Percentiles rank a stretch among this genome's conserved stretches.
phyloP scores from a whole-genome alignment of 2,329 filamentous ascomycete genomes.

The Arthrobotrys entomopaga region DNA sequence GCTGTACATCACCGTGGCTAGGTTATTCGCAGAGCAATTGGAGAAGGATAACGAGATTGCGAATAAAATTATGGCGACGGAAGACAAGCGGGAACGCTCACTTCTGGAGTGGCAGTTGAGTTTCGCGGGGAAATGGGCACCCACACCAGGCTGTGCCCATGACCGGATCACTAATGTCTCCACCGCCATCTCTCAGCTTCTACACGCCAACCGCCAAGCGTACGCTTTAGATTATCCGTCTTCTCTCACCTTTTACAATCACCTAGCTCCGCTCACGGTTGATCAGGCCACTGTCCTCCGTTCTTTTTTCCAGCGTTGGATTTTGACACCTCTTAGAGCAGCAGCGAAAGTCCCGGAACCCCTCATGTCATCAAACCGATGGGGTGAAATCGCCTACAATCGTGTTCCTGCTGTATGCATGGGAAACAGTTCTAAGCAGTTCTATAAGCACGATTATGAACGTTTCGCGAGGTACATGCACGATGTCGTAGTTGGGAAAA shows the following conservation, averaged over 20 bases:
- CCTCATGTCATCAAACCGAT: constrained; percentile 65
- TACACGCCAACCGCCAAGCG: constrained; percentile 44
- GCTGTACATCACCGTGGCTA: constrained; percentile 67
- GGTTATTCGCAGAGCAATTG: constrained; percentile 70
- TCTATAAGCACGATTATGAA: constrained; percentile 66
- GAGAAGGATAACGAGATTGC: constrained; percentile 63
- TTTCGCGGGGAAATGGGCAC: constrained; percentile 72
- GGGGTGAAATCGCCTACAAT: constrained; percentile 69
- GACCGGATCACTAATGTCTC: constrained; percentile 70
- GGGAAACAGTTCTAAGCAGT: constrained; percentile 66
- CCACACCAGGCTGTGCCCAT: constrained; percentile 68
- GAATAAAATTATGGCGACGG: constrained; percentile 62
- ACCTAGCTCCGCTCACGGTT: constrained; percentile 3
- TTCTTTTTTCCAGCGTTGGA: constrained; percentile 64
- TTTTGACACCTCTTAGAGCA: constrained; percentile 67
- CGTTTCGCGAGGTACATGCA: constrained; percentile 67
- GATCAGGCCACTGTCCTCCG: constrained; percentile 25
- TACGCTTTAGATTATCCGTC: constrained; percentile 27
- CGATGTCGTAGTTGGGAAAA: constrained; percentile 65
- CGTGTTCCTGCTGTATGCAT: constrained; percentile 72
- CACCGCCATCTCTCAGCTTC: constrained; percentile 69
- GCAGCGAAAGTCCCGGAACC: constrained; percentile 68
- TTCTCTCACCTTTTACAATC: constrained; percentile 19
- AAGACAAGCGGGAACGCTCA: constrained; percentile 60
- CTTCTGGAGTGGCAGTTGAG: constrained; percentile 64